Conservation (phyloP, 192 early-diverging fungal species). For the Backusella australiensis region DNA sequence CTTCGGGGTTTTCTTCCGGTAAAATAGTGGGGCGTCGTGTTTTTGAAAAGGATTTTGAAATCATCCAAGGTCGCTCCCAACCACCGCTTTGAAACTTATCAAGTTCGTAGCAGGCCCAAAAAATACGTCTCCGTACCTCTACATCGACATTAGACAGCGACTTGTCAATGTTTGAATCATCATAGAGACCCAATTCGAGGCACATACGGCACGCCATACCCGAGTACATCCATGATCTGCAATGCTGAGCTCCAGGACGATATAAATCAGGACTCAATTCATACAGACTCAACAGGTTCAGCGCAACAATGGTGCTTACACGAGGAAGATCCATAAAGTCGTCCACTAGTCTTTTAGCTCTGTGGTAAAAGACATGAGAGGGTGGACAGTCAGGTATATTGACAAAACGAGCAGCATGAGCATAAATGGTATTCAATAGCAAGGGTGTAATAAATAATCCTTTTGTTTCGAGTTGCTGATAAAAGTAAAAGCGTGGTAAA, state of each 20-base stretch:
- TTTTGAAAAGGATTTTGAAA: background rate
- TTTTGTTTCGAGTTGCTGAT: slow-evolving; percentile 20
- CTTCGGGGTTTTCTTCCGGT: slow-evolving; percentile 12
- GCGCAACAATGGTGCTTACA: slow-evolving; percentile 20
- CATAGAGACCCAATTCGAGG: slow-evolving; percentile 21
- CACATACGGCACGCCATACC: slow-evolving; percentile 34
- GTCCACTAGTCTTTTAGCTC: slow-evolving; percentile 26
- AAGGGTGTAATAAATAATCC: slow-evolving; percentile 27
- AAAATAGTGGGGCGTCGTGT: background rate
- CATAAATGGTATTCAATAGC: slow-evolving; percentile 31
- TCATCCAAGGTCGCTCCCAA: slow-evolving; percentile 16
- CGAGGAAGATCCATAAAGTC: slow-evolving; percentile 34
- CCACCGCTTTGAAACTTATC: slow-evolving; percentile 21
- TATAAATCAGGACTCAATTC: background rate
- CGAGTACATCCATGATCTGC: slow-evolving; percentile 27
- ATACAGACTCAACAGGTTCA: slow-evolving; percentile 15
- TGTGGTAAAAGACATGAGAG: slow-evolving; percentile 32
- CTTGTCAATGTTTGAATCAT: background rate
- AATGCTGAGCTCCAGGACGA: slow-evolving; percentile 18
- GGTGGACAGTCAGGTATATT: slow-evolving; percentile 10
- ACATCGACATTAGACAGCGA: background rate
- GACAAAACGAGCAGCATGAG: slow-evolving; percentile 21
- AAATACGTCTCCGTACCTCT: slow-evolving; percentile 13
- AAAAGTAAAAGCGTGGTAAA: slow-evolving; percentile 14
- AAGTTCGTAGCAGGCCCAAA: slow-evolving; percentile 19